A percentile compares a stretch with the other conserved stretches of the same genome.
phyloP scores from a whole-genome alignment of 139 green algal genomes.

The Asterochloris sp. region DNA sequence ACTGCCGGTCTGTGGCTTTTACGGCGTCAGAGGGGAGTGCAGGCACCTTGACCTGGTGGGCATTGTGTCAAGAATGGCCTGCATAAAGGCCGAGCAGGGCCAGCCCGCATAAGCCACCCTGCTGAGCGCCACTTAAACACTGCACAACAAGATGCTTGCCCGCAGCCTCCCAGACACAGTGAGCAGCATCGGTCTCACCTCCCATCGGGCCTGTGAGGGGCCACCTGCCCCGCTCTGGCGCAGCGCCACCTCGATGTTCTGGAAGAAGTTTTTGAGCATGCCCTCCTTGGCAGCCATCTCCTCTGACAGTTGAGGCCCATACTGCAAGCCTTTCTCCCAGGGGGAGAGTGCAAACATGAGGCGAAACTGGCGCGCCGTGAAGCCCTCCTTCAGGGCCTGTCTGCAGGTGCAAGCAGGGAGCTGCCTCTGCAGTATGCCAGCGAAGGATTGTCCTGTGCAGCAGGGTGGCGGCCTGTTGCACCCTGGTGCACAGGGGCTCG shows the following conservation, averaged over 20 bases:
- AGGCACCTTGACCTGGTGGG: background rate
- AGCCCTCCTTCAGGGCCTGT: slow-evolving; percentile 68
- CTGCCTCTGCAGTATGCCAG: too few relatives aligned
- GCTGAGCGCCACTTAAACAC: background rate
- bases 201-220: slow-evolving; percentile 16
- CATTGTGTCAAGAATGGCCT: background rate
- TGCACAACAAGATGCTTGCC: background rate
- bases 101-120: too few relatives aligned
- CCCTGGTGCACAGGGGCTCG: too few relatives aligned
- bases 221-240: slow-evolving; percentile 26
- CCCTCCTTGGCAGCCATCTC: slow-evolving; percentile 49
- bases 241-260: slow-evolving; percentile 80
- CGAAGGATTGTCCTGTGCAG: too few relatives aligned
- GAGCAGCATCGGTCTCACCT: slow-evolving; percentile 8
- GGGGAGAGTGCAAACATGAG: slow-evolving; percentile 90
- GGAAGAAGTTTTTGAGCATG: slow-evolving; percentile 88
- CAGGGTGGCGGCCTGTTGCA: too few relatives aligned
- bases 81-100: too few relatives aligned
- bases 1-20: background rate
- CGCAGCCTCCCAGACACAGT: background rate
- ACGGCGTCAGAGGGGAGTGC: background rate
- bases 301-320: slow-evolving; percentile 34
- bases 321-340: slow-evolving; percentile 88
- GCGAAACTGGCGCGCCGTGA: slow-evolving; percentile 84
- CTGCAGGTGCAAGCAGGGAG: slow-evolving; percentile 35